Evolutionary conservation across 1,284 basidiomycete species (phyloP), one percentile per base, ranked within the genome.

Genomic region (Hypsizygus ulmarius): DNA sequence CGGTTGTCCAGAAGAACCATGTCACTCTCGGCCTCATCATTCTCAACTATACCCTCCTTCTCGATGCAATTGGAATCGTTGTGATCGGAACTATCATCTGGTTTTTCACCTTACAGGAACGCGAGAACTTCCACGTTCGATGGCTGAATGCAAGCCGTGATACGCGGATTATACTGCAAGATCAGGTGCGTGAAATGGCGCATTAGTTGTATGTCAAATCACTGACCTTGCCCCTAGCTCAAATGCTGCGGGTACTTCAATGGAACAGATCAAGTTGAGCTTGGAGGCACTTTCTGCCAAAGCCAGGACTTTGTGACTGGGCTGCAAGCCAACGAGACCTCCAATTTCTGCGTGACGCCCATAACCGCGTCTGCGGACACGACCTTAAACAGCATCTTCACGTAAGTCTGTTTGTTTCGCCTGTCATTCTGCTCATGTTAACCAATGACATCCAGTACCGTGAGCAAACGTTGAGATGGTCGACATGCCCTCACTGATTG

Each of bases 221-320:
- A 14, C 15, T 38, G 11, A 45, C 33, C 38, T 25, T 39, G 15
- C 41, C 35, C 39, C 37, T 50, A 90, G 87, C 75, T 90, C 59
- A 64, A 69, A 48, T 93, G 92, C 70, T 94, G 91, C 58, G 91
- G 91, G 8, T 94, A 91, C 66, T 87, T 87, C 66, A 77, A 77
- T 47, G 73, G 74, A 11, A 80, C 79, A 3, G 85, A 90, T 55
- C 62, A 71, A 3, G 72, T 76, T 36, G 78, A 75, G 46, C 69
- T 82, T 19, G 77, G 78, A 21, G 79, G 80, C 14, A 70, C 59
- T 2, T 86, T 87, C 65, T 93, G 91, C 66, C 64, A 68, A 30
- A 78, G 76, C 57, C 61, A 65, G 49, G 74, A 76, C 51, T 79
- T 81, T 40, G 66, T 78, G 44, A 65, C 66, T 43, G 64, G 65